A percentile compares a stretch with the other conserved stretches of the same genome.
Evolutionary conservation across 2,329 filamentous ascomycete genomes (phyloP).

Genomic region (Amauroascus niger): DNA sequence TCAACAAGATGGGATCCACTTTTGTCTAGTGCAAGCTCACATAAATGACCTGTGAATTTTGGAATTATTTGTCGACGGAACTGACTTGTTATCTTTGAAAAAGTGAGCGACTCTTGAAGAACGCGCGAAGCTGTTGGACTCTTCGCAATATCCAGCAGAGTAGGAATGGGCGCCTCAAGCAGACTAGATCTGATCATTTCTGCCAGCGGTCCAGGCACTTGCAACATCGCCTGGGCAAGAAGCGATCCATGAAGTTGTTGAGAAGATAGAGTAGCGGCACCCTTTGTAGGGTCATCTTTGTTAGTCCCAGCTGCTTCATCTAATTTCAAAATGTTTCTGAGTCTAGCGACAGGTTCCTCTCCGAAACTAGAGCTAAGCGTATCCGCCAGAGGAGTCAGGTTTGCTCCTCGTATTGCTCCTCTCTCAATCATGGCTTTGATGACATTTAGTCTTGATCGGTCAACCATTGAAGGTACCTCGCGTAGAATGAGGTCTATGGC

Average conservation of each 20-base stretch:
- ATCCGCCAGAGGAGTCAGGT: constrained; percentile 47
- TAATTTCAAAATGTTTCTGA: constrained; percentile 53
- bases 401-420: constrained; percentile 57
- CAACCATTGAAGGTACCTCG: constrained; percentile 61
- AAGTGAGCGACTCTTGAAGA: constrained; percentile 53
- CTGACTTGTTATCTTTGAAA: constrained; percentile 44
- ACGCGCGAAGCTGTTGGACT: constrained; percentile 52
- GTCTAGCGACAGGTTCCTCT: constrained; percentile 40
- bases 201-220: constrained; percentile 58
- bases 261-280: constrained; percentile 36
- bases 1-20: constrained; percentile 60
- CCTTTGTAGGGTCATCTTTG: constrained; percentile 14
- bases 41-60: constrained; percentile 52
- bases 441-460: constrained; percentile 66
- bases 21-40: constrained; percentile 50
- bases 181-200: constrained; percentile 66
- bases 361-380: constrained; percentile 51
- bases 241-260: constrained; percentile 70
- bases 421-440: constrained; percentile 76
- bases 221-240: constrained; percentile 68
- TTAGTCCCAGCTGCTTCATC: constrained; percentile 43
- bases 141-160: constrained; percentile 56
- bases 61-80: constrained; percentile 55
- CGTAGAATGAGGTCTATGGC: constrained; percentile 63
- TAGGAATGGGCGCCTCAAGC: constrained; percentile 47